A percentile compares a stretch with the other conserved stretches of the same genome.
phyloP scores from a whole-genome alignment of 1,284 basidiomycete species.

The Cryptococcus sp. region DNA sequence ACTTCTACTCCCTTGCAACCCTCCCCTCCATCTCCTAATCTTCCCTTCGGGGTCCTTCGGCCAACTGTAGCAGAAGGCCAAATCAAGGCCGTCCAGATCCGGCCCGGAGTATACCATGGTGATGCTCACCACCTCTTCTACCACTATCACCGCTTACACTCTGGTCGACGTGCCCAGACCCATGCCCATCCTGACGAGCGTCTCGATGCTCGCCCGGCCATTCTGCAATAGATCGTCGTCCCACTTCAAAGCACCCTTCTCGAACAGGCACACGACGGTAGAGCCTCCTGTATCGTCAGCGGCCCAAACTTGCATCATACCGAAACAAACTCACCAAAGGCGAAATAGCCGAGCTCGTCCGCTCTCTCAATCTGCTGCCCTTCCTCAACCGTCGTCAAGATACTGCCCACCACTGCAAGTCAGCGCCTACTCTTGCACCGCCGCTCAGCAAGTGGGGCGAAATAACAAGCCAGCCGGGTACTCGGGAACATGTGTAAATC shows the following conservation, averaged over 20 bases:
- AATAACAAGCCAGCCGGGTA: not conserved
- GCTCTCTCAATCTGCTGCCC: conserved; percentile 73
- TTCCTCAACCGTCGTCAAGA: conserved; percentile 75
- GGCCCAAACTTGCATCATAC: no score
- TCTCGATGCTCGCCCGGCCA: conserved; percentile 73
- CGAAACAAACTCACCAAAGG: conserved; percentile 63
- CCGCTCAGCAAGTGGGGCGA: not conserved
- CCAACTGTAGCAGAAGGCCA: no score
- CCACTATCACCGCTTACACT: not conserved
- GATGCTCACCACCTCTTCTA: not conserved
- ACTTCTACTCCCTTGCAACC: no score
- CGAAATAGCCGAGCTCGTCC: conserved; percentile 89
- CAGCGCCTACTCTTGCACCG: not conserved
- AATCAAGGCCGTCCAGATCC: not conserved
- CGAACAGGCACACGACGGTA: conserved; percentile 81
- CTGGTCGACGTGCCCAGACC: conserved; percentile 57
- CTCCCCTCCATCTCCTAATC: no score
- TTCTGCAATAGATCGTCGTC: conserved; percentile 88
- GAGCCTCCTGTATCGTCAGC: conserved; percentile 61
- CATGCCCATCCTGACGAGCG: conserved; percentile 80
- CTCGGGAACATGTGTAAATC: not conserved
- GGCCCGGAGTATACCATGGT: not conserved
- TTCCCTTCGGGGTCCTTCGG: no score
- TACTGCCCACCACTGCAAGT: conserved; percentile 71
- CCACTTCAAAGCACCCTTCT: conserved; percentile 73